These are phyloP conservation scores for Wallacemonas sp. DNA, from an alignment of 208 protist genomes.

Conservation along the genomic window DNA sequence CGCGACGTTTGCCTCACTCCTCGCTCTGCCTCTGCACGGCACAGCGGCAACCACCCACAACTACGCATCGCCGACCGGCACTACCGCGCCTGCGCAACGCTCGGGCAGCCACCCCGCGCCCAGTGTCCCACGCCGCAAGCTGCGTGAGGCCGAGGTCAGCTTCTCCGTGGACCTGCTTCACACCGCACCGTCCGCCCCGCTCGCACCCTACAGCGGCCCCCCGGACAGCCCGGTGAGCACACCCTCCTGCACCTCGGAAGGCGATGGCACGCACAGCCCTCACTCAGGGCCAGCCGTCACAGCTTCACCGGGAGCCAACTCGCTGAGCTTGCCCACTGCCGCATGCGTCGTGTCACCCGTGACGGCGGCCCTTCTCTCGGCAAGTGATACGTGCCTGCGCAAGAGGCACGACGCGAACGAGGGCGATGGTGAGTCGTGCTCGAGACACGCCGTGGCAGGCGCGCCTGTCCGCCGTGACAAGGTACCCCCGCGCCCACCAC, in stretches of 20 bases:
- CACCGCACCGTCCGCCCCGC: slow-evolving; percentile 1
- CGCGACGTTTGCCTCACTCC: no score
- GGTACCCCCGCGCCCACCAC: no score
- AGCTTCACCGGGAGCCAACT: background rate
- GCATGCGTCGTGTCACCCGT: background rate
- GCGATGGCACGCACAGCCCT: no score
- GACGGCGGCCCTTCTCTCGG: background rate
- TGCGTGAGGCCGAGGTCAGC: slow-evolving; percentile 11
- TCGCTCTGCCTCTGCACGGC: no score
- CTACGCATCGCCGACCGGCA: no score
- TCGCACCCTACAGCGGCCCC: background rate
- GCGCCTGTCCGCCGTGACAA: no score
- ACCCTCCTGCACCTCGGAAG: background rate
- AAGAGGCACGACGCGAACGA: no score
- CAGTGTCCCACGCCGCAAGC: slow-evolving; percentile 7
- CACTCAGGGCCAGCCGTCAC: background rate
- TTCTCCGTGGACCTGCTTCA: background rate
- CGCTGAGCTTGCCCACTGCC: background rate
- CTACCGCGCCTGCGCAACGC: background rate
- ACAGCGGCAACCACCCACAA: no score
- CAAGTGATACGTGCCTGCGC: no score
- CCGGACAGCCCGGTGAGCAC: no score
- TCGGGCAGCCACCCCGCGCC: background rate
- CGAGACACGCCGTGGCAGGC: background rate
- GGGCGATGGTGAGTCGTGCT: no score